These are phyloP conservation scores for Citrullus amarus DNA, from an alignment of 306 rosid species.

Conservation along the genomic window DNA sequence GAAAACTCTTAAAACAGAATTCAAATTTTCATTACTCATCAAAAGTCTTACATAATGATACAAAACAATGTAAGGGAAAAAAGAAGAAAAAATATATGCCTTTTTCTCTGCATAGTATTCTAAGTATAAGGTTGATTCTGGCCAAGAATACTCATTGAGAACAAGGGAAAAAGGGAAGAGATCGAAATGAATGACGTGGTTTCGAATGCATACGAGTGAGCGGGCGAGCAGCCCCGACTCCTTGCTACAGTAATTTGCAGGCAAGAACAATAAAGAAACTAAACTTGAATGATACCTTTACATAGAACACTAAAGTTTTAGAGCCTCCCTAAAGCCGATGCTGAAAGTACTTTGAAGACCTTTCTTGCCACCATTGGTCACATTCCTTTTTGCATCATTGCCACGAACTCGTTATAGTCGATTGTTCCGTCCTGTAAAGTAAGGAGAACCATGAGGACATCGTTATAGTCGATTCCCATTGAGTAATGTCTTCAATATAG, in stretches of 20 bases:
- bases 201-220: neutral
- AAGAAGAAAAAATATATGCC: neutral
- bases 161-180: neutral
- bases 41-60: slow-evolving; percentile 34
- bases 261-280: slow-evolving; percentile 4
- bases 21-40: slow-evolving; percentile 29
- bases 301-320: slow-evolving; percentile 21
- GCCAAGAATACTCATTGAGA: neutral
- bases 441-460: neutral
- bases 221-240: neutral
- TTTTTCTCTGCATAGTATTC: neutral
- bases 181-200: neutral
- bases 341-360: slow-evolving; percentile 65
- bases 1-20: neutral
- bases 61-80: neutral
- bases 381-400: slow-evolving; percentile 94
- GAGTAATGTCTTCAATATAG: neutral
- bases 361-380: slow-evolving; percentile 41
- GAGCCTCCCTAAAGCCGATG: slow-evolving; percentile 60
- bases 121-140: neutral
- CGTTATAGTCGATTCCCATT: neutral
- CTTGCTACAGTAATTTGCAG: slow-evolving; percentile 1
- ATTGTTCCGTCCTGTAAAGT: slow-evolving; percentile 75
- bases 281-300: slow-evolving; percentile 2
- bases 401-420: slow-evolving; percentile 92